These are phyloP conservation scores for Brettanomyces bruxellensis DNA, from an alignment of 805 yeast species.

Conservation along the genomic window DNA sequence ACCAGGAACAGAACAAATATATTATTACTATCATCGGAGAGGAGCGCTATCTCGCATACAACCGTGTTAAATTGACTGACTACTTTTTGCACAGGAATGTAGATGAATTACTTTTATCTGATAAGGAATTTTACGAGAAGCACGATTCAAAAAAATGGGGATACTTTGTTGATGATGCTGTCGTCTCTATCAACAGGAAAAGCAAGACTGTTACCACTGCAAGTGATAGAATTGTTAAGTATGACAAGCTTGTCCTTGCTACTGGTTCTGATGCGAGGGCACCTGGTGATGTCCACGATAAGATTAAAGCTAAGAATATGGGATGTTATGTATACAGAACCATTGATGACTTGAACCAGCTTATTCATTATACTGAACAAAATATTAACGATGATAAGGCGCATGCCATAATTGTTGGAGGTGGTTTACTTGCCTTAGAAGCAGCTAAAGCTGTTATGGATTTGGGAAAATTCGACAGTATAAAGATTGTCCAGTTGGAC, in stretches of 20 bases:
- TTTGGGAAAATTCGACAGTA: slow-evolving; percentile 20
- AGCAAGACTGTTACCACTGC: slow-evolving; percentile 10
- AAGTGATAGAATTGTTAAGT: slow-evolving; percentile 9
- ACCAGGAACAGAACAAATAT: slow-evolving; percentile 21
- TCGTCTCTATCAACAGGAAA: slow-evolving; percentile 10
- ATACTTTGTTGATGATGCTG: slow-evolving; percentile 17
- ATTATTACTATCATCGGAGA: slow-evolving; percentile 25
- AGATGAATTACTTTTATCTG: slow-evolving; percentile 19
- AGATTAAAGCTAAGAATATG: slow-evolving; percentile 13
- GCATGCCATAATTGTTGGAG: slow-evolving; percentile 26
- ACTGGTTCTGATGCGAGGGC: slow-evolving; percentile 26
- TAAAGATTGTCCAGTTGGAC: slow-evolving; percentile 26
- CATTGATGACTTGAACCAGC: slow-evolving; percentile 24
- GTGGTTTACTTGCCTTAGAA: slow-evolving; percentile 27
- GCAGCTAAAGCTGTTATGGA: slow-evolving; percentile 30
- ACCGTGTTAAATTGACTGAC: slow-evolving; percentile 28
- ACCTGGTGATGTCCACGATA: slow-evolving; percentile 12
- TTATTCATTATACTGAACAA: slow-evolving; percentile 18
- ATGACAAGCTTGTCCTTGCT: slow-evolving; percentile 23
- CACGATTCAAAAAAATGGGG: slow-evolving; percentile 18
- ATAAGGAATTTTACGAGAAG: slow-evolving; percentile 17
- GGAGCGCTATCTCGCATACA: slow-evolving; percentile 28
- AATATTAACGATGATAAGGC: slow-evolving; percentile 4
- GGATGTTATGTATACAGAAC: slow-evolving; percentile 29
- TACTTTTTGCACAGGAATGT: slow-evolving; percentile 21